These are phyloP conservation scores for Taxillus chinensis DNA, from an alignment of 164 flowering plant genomes.

Conservation along the genomic window DNA sequence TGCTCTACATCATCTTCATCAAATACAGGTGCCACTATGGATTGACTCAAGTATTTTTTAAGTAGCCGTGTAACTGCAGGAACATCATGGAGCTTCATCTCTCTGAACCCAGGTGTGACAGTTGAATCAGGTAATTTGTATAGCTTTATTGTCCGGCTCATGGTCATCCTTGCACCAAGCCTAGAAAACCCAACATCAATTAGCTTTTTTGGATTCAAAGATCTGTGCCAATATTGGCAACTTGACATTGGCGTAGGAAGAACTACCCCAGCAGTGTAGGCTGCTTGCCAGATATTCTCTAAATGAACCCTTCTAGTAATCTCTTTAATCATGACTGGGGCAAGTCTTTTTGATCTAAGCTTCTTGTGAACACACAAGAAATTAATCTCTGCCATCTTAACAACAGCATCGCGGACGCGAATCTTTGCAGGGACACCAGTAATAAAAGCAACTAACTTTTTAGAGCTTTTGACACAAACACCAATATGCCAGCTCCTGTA, in stretches of 20 bases:
- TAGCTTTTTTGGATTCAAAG: slow-evolving; percentile 21
- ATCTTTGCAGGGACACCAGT: slow-evolving; percentile 21
- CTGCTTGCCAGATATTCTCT: slow-evolving; percentile 24
- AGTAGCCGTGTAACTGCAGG: slow-evolving; percentile 20
- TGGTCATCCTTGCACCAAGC: slow-evolving; percentile 23
- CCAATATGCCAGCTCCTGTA: slow-evolving; percentile 21
- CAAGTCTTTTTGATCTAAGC: slow-evolving; percentile 21
- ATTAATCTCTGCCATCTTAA: slow-evolving; percentile 21
- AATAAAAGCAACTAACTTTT: slow-evolving; percentile 22
- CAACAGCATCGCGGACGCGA: slow-evolving; percentile 15
- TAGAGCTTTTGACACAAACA: slow-evolving; percentile 15
- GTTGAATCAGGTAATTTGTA: slow-evolving; percentile 19
- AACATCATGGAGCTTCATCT: slow-evolving; percentile 23
- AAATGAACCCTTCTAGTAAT: slow-evolving; percentile 22
- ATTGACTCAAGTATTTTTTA: slow-evolving; percentile 12
- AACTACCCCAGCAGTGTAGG: slow-evolving; percentile 22
- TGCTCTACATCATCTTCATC: slow-evolving; percentile 23
- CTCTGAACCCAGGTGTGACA: slow-evolving; percentile 20
- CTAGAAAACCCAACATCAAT: slow-evolving; percentile 26
- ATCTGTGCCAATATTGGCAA: slow-evolving; percentile 25
- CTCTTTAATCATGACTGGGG: slow-evolving; percentile 25
- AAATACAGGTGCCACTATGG: slow-evolving; percentile 19
- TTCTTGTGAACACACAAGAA: slow-evolving; percentile 25
- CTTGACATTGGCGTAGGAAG: slow-evolving; percentile 18
- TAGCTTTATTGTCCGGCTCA: slow-evolving; percentile 20